Conservation (phyloP, 2,329 filamentous ascomycete genomes). For the Cladosporium colombiae region DNA sequence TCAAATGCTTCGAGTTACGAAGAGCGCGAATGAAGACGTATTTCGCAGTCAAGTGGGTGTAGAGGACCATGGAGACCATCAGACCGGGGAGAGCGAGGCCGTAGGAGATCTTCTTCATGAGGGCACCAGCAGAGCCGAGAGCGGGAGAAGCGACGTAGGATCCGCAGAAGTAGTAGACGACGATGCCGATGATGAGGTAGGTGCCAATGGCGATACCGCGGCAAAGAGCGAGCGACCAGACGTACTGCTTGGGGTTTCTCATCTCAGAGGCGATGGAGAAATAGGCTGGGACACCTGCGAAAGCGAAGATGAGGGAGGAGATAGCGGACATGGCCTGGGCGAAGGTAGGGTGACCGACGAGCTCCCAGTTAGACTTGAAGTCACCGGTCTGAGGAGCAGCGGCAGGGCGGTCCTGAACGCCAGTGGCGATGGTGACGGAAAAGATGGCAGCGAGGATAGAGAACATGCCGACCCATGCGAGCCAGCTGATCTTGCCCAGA, state of each 20-base stretch:
- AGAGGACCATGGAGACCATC: conserved; percentile 51
- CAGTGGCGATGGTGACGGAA: conserved; percentile 54
- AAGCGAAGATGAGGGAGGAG: conserved; percentile 61
- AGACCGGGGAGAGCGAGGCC: conserved; percentile 60
- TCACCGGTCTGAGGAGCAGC: conserved; percentile 60
- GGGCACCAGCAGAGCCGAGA: conserved; percentile 60
- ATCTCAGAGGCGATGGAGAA: conserved; percentile 68
- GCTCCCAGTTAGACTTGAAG: conserved; percentile 61
- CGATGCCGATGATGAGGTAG: conserved; percentile 60
- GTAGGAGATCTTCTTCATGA: conserved; percentile 63
- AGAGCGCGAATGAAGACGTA: conserved; percentile 60
- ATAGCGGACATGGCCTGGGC: conserved; percentile 57
- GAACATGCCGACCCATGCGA: conserved; percentile 62
- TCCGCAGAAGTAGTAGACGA: conserved; percentile 64
- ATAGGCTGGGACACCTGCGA: conserved; percentile 61
- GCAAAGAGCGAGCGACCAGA: conserved; percentile 58
- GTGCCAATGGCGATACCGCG: conserved; percentile 60
- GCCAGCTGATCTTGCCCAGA: conserved; percentile 53
- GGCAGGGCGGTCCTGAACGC: conserved; percentile 58
- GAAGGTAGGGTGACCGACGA: conserved; percentile 60
- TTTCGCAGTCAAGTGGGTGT: conserved; percentile 55
- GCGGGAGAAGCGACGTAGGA: conserved; percentile 64
- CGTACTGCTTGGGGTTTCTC: conserved; percentile 59
- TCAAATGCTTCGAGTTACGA: conserved; percentile 54
- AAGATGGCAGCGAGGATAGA: conserved; percentile 57